Percentiles rank a stretch among this genome's conserved stretches.
These are phyloP conservation scores for Debaryomyces sp. DNA, from an alignment of 1,139 yeast species.

Conservation along the genomic window DNA sequence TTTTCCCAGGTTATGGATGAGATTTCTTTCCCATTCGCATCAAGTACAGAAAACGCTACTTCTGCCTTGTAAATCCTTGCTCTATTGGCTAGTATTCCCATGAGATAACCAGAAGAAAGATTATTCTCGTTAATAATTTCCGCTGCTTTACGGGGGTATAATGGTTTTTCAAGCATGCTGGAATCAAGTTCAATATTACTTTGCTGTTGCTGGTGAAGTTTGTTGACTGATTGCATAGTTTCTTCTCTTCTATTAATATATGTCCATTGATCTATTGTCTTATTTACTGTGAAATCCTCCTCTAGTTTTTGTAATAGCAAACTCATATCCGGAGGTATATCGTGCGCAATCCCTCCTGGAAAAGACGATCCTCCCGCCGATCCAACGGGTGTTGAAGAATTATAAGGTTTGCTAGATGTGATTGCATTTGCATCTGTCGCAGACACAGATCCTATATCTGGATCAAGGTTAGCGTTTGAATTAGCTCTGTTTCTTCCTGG, in stretches of 20 bases:
- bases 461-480: slow-evolving; percentile 18
- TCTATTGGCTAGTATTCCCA: slow-evolving; percentile 72
- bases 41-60: slow-evolving; percentile 72
- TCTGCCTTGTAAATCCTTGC: slow-evolving; percentile 68
- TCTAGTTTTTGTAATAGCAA: slow-evolving; percentile 46
- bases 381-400: slow-evolving; percentile 12
- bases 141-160: slow-evolving; percentile 57
- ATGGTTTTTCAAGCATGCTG: slow-evolving; percentile 53
- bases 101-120: slow-evolving; percentile 55
- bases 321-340: slow-evolving; percentile 53
- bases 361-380: slow-evolving; percentile 16
- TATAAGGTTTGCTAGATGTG: slow-evolving; percentile 17
- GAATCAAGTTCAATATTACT: slow-evolving; percentile 34
- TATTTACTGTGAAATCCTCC: slow-evolving; percentile 44
- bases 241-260: slow-evolving; percentile 51
- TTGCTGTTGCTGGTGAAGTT: slow-evolving; percentile 39
- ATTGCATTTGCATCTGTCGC: slow-evolving; percentile 28
- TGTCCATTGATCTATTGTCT: slow-evolving; percentile 52
- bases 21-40: slow-evolving; percentile 79
- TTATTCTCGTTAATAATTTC: slow-evolving; percentile 25
- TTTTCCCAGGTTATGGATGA: slow-evolving; percentile 88
- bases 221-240: slow-evolving; percentile 42
- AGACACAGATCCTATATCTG: slow-evolving; percentile 26
- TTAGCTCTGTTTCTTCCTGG: slow-evolving; percentile 22
- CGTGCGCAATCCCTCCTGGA: slow-evolving; percentile 21